A percentile compares a stretch with the other conserved stretches of the same genome.
phyloP scores from a whole-genome alignment of 805 yeast genomes.

The Zygosaccharomyces kombuchaensis region DNA sequence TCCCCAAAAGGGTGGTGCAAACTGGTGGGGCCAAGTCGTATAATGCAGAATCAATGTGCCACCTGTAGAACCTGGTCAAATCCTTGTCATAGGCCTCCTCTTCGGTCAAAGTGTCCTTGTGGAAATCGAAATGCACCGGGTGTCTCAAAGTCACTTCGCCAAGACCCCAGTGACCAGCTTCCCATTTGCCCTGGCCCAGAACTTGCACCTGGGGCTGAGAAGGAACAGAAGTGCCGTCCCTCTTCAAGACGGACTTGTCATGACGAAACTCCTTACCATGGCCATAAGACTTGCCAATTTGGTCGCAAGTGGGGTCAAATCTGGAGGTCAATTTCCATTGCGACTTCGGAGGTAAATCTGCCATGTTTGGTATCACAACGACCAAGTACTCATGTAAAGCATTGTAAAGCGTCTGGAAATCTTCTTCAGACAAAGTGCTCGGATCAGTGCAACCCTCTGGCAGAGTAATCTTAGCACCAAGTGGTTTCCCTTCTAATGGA shows the following conservation, averaged over 20 bases:
- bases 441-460: slow-evolving; percentile 77
- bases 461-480: slow-evolving; percentile 65
- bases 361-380: slow-evolving; percentile 68
- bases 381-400: slow-evolving; percentile 70
- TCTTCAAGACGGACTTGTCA: slow-evolving; percentile 61
- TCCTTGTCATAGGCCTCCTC: slow-evolving; percentile 55
- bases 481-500: slow-evolving; percentile 35
- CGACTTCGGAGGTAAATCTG: slow-evolving; percentile 62
- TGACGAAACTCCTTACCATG: slow-evolving; percentile 78
- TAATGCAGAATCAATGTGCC: slow-evolving; percentile 91
- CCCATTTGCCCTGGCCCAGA: slow-evolving; percentile 75
- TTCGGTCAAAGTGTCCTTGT: slow-evolving; percentile 58
- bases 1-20: slow-evolving; percentile 78
- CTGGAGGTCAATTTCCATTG: slow-evolving; percentile 73
- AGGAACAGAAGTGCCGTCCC: slow-evolving; percentile 78
- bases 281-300: slow-evolving; percentile 61
- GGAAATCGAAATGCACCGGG: slow-evolving; percentile 81
- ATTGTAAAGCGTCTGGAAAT: slow-evolving; percentile 55
- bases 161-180: slow-evolving; percentile 53
- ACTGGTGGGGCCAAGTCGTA: slow-evolving; percentile 84
- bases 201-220: slow-evolving; percentile 86
- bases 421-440: slow-evolving; percentile 56
- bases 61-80: slow-evolving; percentile 79
- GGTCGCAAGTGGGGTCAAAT: slow-evolving; percentile 65
- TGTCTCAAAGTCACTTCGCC: slow-evolving; percentile 63